Evolutionary conservation across 2,329 filamentous ascomycete genomes (phyloP), one percentile per base, ranked within the genome.

Genomic region (Alternaria gansuensis): DNA sequence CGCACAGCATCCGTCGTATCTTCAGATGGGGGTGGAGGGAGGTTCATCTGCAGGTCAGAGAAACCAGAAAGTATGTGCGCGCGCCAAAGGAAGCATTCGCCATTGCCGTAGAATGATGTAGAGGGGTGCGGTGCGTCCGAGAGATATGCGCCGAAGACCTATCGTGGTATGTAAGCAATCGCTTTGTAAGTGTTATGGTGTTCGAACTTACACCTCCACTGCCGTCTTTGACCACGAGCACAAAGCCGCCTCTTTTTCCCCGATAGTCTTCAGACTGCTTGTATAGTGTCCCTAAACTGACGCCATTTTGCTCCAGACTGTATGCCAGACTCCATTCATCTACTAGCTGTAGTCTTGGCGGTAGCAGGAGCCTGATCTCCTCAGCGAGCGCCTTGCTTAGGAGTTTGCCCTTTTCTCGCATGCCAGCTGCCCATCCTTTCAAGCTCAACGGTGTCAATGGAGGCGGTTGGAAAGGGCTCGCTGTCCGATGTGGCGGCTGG

Each of bases 11-110:
- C 78, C 13, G 87, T 87, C 0, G 88, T 90, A 69, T 90, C 87
- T 39, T 84, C 84, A 46, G 83, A 87, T 3, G 91, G 91, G 0
- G 89, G 90, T 0, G 88, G 90, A 1, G 90, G 90, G 0, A 92
- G 82, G 10, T 81, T 82, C 3, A 82, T 44, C 28, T 53, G 76
- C 8, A 85, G 73, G 34, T 80, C 69, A 14, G 79, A 78, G 8
- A 81, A 71, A 0, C 86, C 79, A 2, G 87, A 82, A 33, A 93
- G 81, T 4, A 90, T 79, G 43, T 88, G 87, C 0, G 91, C 90
- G 46, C 90, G 87, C 92, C 92, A 96, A 64, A 96, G 86, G 77
- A 96, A 99, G 79, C 94, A 98, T 78, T 99, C 95, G 70, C 95
- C 95, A 11, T 92, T 97, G 71, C 95, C 95, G 77, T 91, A 99